phyloP scores from a whole-genome alignment of 345 rosid genomes.

The Isatis tinctoria region DNA sequence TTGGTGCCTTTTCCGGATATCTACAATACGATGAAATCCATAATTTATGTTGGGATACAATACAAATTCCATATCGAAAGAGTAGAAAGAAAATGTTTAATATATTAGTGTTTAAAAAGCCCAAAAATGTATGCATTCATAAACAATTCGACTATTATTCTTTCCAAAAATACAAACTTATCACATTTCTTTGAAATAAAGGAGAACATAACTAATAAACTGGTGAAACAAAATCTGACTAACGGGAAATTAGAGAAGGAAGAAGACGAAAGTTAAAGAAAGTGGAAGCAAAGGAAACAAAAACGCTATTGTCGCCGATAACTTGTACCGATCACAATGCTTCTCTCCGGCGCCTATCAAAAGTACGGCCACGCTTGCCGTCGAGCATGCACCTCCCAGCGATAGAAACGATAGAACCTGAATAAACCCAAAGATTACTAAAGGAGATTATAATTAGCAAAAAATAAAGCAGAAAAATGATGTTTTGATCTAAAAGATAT shows the following conservation, averaged over 20 bases:
- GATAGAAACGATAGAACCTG: slow-evolving; percentile 57
- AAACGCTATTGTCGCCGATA: slow-evolving; percentile 67
- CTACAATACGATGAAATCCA: neutral
- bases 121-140: too few species aligned
- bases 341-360: slow-evolving; percentile 31
- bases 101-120: too few species aligned
- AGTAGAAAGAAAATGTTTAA: too few species aligned
- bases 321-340: slow-evolving; percentile 47
- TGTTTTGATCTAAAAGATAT: too few species aligned
- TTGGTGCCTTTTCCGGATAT: neutral
- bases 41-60: too few species aligned
- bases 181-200: neutral
- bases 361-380: slow-evolving; percentile 46
- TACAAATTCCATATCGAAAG: too few species aligned
- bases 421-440: neutral
- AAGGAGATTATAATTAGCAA: neutral
- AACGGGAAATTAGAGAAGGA: slow-evolving; percentile 34
- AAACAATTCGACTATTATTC: neutral
- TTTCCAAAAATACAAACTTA: neutral
- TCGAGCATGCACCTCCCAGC: slow-evolving; percentile 55
- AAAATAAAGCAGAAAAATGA: too few species aligned
- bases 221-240: neutral
- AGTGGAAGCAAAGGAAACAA: slow-evolving; percentile 46
- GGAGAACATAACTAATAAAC: neutral
- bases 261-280: slow-evolving; percentile 64